A percentile compares a stretch with the other conserved stretches of the same genome.
Evolutionary conservation across 2,329 filamentous ascomycete species (phyloP).

Genomic region (Ustilaginoidea virens): DNA sequence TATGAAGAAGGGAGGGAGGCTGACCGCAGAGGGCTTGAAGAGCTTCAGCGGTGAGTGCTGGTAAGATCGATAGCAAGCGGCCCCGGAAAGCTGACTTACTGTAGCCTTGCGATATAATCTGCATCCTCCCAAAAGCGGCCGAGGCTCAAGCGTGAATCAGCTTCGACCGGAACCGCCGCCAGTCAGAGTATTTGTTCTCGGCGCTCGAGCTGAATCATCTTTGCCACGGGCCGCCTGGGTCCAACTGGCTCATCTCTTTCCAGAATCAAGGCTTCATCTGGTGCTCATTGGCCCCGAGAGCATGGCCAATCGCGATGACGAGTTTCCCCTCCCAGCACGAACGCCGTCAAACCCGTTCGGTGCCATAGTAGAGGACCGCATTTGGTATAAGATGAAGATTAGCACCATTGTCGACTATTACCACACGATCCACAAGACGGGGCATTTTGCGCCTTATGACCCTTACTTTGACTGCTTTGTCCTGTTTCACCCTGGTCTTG

Average conservation of each 20-base stretch:
- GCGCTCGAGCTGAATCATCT: conserved; percentile 92
- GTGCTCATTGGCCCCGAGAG: conserved; percentile 93
- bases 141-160: conserved; percentile 58
- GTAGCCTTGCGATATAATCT: conserved; percentile 81
- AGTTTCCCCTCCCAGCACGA: conserved; percentile 79
- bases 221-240: conserved; percentile 88
- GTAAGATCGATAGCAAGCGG: not conserved
- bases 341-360: conserved; percentile 83
- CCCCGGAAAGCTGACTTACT: not conserved
- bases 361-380: conserved; percentile 80
- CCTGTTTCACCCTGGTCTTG: conserved; percentile 90
- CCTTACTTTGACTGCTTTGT: conserved; percentile 98
- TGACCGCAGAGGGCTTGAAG: conserved; percentile 82
- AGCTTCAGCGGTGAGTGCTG: conserved; percentile 69
- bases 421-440: conserved; percentile 84
- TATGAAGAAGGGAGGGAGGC: conserved; percentile 55
- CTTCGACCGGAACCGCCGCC: conserved; percentile 74
- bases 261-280: conserved; percentile 75
- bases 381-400: conserved; percentile 85
- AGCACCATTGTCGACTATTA: conserved; percentile 97
- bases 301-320: conserved; percentile 85
- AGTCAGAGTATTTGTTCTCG: conserved; percentile 82
- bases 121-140: conserved; percentile 71
- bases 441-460: conserved; percentile 86
- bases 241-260: conserved; percentile 88